Evolutionary conservation across 345 rosid species (phyloP).

Genomic region (Murraya paniculata): DNA sequence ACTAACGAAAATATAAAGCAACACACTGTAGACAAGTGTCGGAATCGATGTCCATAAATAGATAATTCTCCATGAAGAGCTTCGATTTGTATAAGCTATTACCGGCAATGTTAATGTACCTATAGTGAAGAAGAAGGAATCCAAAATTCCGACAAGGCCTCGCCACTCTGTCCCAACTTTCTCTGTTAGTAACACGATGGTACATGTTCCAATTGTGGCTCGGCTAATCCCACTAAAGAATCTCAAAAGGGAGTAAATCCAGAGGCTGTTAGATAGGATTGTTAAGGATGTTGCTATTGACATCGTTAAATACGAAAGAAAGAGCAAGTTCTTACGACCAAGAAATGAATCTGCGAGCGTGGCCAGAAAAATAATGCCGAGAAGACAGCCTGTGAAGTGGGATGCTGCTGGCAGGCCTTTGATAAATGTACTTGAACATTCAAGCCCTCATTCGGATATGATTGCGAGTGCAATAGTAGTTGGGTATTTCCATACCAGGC

Average conservation of each 20-base stretch:
- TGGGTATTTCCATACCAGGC: slow-evolving; percentile 34
- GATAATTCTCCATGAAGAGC: not conserved
- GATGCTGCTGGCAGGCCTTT: slow-evolving; percentile 55
- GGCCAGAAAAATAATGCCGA: slow-evolving; percentile 48
- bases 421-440: slow-evolving; percentile 42
- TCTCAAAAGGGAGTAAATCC: slow-evolving; percentile 38
- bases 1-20: slow-evolving; percentile 28
- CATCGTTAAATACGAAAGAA: slow-evolving; percentile 41
- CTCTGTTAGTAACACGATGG: slow-evolving; percentile 44
- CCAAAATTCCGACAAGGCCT: slow-evolving; percentile 36
- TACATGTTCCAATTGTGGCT: not conserved
- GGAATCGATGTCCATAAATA: not conserved
- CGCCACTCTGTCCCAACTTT: slow-evolving; percentile 42
- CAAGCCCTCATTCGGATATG: slow-evolving; percentile 52
- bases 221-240: not conserved
- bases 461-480: slow-evolving; percentile 22
- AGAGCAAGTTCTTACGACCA: slow-evolving; percentile 55
- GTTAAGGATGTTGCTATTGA: slow-evolving; percentile 32
- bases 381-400: slow-evolving; percentile 52
- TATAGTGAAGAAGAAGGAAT: slow-evolving; percentile 31
- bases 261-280: slow-evolving; percentile 17
- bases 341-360: slow-evolving; percentile 49
- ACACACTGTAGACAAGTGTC: slow-evolving; percentile 18
- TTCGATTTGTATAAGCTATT: slow-evolving; percentile 10
- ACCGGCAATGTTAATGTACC: slow-evolving; percentile 49